Evolutionary conservation across 768 basidiomycete genomes (phyloP).

Genomic region (Leccinum arenicola): DNA sequence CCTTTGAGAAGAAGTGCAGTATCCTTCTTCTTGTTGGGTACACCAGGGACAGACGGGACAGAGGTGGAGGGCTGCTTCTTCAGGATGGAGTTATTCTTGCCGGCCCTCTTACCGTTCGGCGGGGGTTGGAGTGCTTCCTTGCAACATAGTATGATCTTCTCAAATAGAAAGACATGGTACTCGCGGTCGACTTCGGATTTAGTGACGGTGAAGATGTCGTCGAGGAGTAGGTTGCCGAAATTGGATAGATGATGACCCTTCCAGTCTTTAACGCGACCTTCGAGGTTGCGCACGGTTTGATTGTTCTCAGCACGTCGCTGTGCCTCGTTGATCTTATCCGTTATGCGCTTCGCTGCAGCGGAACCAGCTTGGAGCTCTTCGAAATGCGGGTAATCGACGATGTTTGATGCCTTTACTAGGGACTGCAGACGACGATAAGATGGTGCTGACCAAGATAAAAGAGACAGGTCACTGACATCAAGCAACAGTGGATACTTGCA

Average conservation of each 20-base stretch:
- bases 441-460: conserved; percentile 8
- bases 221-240: conserved; percentile 91
- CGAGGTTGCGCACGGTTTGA: conserved; percentile 84
- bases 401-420: conserved; percentile 67
- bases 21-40: conserved; percentile 66
- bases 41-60: conserved; percentile 45
- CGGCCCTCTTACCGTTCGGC: conserved; percentile 60
- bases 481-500: conserved; percentile 98
- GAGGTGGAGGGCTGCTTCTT: conserved; percentile 71
- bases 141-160: conserved; percentile 98
- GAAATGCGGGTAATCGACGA: conserved; percentile 62
- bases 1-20: conserved; percentile 90
- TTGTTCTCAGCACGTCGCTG: conserved; percentile 89
- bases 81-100: conserved; percentile 85
- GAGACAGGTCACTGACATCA: conserved; percentile 54
- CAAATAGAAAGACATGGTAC: conserved; percentile 98
- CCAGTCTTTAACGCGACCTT: conserved; percentile 93
- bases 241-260: conserved; percentile 95
- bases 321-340: conserved; percentile 94
- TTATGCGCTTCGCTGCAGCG: conserved; percentile 86
- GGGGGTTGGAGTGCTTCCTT: conserved; percentile 75
- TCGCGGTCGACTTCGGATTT: conserved; percentile 97
- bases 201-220: conserved; percentile 94
- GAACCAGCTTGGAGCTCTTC: conserved; percentile 84
- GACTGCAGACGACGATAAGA: conserved; percentile 42